Evolutionary conservation across 257 asterid species (phyloP), one percentile per base, ranked within the genome.

Genomic region (Gynochthodes officinalis): DNA sequence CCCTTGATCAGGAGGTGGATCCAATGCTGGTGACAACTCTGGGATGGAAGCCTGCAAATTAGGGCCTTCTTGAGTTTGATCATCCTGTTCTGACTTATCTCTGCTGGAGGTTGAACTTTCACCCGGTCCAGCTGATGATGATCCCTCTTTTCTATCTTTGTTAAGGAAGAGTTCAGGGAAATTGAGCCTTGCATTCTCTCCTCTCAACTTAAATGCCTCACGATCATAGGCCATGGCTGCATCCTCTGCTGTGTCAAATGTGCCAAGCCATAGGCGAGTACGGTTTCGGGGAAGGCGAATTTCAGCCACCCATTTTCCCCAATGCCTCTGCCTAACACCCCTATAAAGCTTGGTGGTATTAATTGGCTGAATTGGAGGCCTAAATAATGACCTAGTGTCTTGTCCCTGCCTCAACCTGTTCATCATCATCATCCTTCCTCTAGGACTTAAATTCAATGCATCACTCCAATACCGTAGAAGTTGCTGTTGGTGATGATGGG

Each of bases 281-380:
- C 98, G 55, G 85, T 92, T 90, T 7, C 88, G 77, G 4, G 98
- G 98, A 4, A 92, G 92, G 19, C 98, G 98, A 82, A 92, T 92
- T 53, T 92, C 98, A 18, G 98, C 98, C 2, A 92, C 98, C 98
- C 98, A 92, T 79, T 92, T 92, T 0, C 98, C 98, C 98, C 98
- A 92, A 82, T 92, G 98, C 54, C 98, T 83, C 83, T 92, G 98
- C 84, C 98, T 81, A 28, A 92, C 98, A 13, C 98, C 98, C 30
- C 98, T 81, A 80, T 92, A 92, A 0, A 92, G 86, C 71, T 87
- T 92, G n/a, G 96, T 90, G 0, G 90, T 50, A 0, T 84, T 68
- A 19, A 86, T 54, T 0, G 91, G 97, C 50, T 80, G 76, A 7
- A 77, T 50, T 0, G 81, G 79, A 1, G 91, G 90, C 79, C 93